Evolutionary conservation across 208 protist species (phyloP), one percentile per base, ranked within the genome.

Genomic region (Acanthamoeba triangularis): DNA sequence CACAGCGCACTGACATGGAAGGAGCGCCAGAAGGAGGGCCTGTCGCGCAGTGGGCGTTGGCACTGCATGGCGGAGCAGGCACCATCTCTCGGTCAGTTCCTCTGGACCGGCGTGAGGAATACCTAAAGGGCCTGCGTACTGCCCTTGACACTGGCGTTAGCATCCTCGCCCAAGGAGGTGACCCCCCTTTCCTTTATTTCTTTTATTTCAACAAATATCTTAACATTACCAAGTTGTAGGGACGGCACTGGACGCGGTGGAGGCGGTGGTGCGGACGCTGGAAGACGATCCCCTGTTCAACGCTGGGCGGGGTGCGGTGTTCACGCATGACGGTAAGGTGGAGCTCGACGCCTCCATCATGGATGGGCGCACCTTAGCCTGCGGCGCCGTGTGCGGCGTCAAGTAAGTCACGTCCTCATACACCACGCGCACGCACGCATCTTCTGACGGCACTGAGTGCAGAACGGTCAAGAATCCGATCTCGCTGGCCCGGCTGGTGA

Each of bases 311-410:
- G 96, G 96, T n/a, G 84, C 96, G 14, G 96, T 97, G 6, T 96
- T 97, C 30, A 97, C 96, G 0, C 14, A 76, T 20, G 35, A 72
- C 14, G 82, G n/a, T 20, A 96, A 87, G 0, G 54, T 97, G 44
- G 96, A 97, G 69, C 93, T 97, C 47, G 96, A 97, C 37, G 96
- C 95, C 10, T 87, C 82, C 6, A 95, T 97, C 25, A 97, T 97
- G 96, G 95, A 96, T 74, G 96, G 95, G 20, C 49, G 85, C 47
- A 92, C 49, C 52, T 52, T 92, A 10, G 18, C 37, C 54, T 59
- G 54, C 35, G 85, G 85, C 11, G 85, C 85, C 25, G 85, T 92
- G 49, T 47, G 56, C 59, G 47, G 56, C n/a, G 85, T 85, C n/a
- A 72, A 37, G 65, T 72, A 65, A 65, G 59, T 65, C 0, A 20